Evolutionary conservation across 1,284 basidiomycete species (phyloP), one percentile per base, ranked within the genome.

Genomic region (Moniliophthora roreri): DNA sequence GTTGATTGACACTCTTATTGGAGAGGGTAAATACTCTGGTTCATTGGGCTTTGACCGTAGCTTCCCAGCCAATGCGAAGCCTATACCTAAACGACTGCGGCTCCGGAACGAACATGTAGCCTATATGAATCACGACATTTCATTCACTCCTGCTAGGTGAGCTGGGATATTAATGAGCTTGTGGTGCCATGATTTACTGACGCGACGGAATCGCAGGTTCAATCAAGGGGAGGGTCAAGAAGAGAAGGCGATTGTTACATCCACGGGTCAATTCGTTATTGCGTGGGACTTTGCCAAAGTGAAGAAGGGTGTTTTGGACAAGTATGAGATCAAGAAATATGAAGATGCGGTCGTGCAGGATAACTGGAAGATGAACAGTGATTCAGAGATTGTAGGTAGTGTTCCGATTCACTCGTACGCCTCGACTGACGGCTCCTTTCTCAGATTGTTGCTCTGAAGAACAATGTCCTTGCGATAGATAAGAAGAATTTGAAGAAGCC

Each of bases 281-380:
- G 93, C 90, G 5, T 96, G 93, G 95, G 95, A 98, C 80, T 96
- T 99, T 70, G 84, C 81, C 44, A 93, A 95, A 62, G 91, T 98
- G 62, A 98, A 96, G 81, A 88, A 89, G 69, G 95, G 95, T 52
- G 82, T 85, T 49, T 77, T 90, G 40, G 91, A 95, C 69, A 90
- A 90, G 67, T 98, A 98, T 66, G 93, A 96, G 64, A 95, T 98
- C 76, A 96, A 96, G 81, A 90, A 91, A 74, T 96, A 97, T 66
- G 91, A 95, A 63, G 95, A 97, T 62, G 80, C 84, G 48, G 95
- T 99, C 56, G 94, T 99, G 0, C 94, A 96, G 58, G 95, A 98
- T 69, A 93, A 90, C 72, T 98, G 98, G 84, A 92, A 89, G 70
- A 97, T 93, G 66, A 94, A 93, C 16, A 91, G 95, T 60, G 94